Base-by-base conservation (phyloP, 495 filamentous ascomycete species). In the Chaetomium fimeti region DNA sequence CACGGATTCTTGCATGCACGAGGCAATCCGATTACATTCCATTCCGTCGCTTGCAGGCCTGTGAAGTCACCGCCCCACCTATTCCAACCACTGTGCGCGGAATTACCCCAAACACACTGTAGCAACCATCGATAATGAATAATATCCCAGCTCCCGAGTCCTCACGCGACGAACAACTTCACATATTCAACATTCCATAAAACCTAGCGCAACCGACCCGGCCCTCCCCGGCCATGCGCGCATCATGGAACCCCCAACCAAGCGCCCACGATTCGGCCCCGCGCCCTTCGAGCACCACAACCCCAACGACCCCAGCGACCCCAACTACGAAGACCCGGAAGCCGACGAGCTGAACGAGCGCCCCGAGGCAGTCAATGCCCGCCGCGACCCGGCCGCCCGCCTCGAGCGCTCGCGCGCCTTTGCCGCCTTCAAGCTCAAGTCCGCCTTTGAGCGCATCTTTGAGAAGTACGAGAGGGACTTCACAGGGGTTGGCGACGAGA, bases 391-490 rank as follows among this genome's bases (percentile, higher is more conserved):
- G 15, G 78, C 82, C 49, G 74, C 79, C 59, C 81, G 85, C 64
- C 75, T 90, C 15, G 76, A 85, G 64, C 78, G 80, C 62, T 83
- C 81, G 45, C 85, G 85, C 64, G 81, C 79, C 8, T 81, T 80
- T 59, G 88, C 90, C 62, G 85, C 87, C 40, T 73, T 77, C 51
- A 86, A 83, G 48, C 83, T 97, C 15, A 93, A 93, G 78, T 87
- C 85, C 13, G 83, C 86, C 2, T 96, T 94, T 68, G 92, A 97
- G 69, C 72, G 79, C 51, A 96, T 98, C 43, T 96, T 97, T 69
- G 84, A 86, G 32, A 96, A 94, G 74, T 98, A 97, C 72, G 85
- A 82, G 24, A 84, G 83, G 68, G 89, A 97, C 75, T 96, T 96
- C 69, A 84, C 84, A 5, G 90, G 86, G 29, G 79, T 91, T 32